Conservation (phyloP, 2,329 filamentous ascomycete species). For the Penicillium occitanis region DNA sequence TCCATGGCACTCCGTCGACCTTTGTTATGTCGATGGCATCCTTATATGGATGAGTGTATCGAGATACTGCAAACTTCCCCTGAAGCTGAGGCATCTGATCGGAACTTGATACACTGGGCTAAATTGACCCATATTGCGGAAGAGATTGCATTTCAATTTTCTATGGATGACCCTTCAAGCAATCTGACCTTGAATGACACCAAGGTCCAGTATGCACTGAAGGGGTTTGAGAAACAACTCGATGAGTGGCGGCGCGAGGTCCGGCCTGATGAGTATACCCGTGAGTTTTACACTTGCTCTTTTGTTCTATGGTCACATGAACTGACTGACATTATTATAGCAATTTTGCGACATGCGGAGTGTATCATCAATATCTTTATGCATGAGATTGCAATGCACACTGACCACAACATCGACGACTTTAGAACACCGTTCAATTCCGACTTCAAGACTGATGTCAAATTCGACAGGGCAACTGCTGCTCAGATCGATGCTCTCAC, state of each 20-base stretch:
- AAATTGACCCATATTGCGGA: conserved; percentile 64
- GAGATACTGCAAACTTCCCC: conserved; percentile 57
- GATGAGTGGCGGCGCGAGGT: conserved; percentile 60
- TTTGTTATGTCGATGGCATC: conserved; percentile 60
- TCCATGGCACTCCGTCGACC: conserved; percentile 60
- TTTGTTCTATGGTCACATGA: background rate
- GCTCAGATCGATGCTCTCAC: conserved; percentile 67
- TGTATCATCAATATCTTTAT: conserved; percentile 69
- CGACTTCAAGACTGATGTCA: conserved; percentile 33
- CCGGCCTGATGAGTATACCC: conserved; percentile 53
- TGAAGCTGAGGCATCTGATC: conserved; percentile 59
- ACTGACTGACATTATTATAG: conserved; percentile 37
- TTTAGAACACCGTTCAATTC: conserved; percentile 47
- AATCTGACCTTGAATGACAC: conserved; percentile 58
- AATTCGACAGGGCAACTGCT: conserved; percentile 45
- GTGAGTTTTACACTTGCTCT: conserved; percentile 45
- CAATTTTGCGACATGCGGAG: conserved; percentile 63
- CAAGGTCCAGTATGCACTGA: conserved; percentile 64
- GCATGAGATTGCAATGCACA: conserved; percentile 72
- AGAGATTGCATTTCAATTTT: conserved; percentile 66
- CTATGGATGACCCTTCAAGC: conserved; percentile 62
- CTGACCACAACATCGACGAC: conserved; percentile 59
- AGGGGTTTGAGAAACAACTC: conserved; percentile 64
- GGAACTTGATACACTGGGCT: conserved; percentile 57
- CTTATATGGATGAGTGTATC: conserved; percentile 64